Conservation (phyloP, 805 yeast genomes). For the Pichia gijzeniarum region DNA sequence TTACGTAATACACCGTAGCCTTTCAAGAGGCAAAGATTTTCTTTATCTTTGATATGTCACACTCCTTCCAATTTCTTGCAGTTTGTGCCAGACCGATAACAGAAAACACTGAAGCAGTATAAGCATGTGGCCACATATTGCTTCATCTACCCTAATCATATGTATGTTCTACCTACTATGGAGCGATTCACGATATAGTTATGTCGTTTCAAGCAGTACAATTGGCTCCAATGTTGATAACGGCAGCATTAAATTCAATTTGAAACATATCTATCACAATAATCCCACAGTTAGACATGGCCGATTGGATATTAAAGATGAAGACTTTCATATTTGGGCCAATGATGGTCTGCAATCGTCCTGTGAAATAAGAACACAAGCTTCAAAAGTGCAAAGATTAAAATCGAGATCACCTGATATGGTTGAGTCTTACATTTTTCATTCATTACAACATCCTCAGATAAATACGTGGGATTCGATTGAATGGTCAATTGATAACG, state of each 20-base stretch:
- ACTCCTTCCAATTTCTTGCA: too few species aligned
- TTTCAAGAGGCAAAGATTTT: too few species aligned
- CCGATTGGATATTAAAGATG: constrained; percentile 4
- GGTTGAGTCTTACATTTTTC: constrained; percentile 59
- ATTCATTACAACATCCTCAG: constrained; percentile 38
- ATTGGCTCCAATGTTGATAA: neutral
- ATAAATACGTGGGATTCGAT: constrained; percentile 35
- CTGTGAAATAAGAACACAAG: constrained; percentile 15
- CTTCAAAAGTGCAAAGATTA: constrained; percentile 31
- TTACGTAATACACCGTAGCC: too few species aligned
- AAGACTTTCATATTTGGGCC: neutral
- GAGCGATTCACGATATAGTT: neutral
- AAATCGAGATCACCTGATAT: constrained; percentile 48
- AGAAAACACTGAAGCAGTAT: too few species aligned
- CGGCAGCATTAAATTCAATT: constrained; percentile 3
- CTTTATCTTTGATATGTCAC: too few species aligned
- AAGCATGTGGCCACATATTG: too few species aligned
- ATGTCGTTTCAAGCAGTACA: neutral
- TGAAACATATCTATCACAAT: constrained; percentile 5
- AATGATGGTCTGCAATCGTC: constrained; percentile 7
- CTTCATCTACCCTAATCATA: too few species aligned
- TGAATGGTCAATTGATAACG: constrained; percentile 58
- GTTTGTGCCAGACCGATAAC: too few species aligned
- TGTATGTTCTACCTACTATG: neutral
- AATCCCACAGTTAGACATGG: neutral